Evolutionary conservation across 225 moss, liverwort and hornwort genomes (phyloP).

Genomic region (Bryum argenteum): DNA sequence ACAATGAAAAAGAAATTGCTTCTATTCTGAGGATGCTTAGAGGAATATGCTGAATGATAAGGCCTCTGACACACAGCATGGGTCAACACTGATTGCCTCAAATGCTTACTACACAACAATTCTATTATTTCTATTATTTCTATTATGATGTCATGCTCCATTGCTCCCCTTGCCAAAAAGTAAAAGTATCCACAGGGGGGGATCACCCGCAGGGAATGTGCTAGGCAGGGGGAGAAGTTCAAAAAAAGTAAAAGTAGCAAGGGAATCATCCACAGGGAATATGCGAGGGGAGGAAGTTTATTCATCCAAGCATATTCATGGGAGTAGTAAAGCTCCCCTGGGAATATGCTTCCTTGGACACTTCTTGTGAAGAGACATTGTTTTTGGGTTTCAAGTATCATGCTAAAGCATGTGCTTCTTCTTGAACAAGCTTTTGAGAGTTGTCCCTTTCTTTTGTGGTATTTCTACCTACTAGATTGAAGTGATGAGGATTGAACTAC

Average conservation of each 20-base stretch:
- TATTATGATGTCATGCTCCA: no score
- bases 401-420: no score
- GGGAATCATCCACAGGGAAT: neutral
- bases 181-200: neutral
- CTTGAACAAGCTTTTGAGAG: no score
- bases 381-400: no score
- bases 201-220: no score
- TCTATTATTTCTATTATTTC: neutral
- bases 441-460: no score
- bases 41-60: constrained; percentile 12
- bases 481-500: no score
- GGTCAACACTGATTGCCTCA: neutral
- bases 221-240: neutral
- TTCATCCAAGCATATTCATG: constrained; percentile 1
- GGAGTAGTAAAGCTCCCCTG: neutral
- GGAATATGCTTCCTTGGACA: neutral
- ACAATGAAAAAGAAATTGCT: neutral
- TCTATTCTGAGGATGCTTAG: neutral
- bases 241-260: neutral
- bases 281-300: neutral
- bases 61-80: neutral
- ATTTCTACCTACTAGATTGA: no score
- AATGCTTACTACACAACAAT: constrained; percentile 1
- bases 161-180: neutral
- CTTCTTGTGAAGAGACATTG: no score